phyloP scores from a whole-genome alignment of 2,329 filamentous ascomycete genomes.

The Arthrobotrys sinensis region DNA sequence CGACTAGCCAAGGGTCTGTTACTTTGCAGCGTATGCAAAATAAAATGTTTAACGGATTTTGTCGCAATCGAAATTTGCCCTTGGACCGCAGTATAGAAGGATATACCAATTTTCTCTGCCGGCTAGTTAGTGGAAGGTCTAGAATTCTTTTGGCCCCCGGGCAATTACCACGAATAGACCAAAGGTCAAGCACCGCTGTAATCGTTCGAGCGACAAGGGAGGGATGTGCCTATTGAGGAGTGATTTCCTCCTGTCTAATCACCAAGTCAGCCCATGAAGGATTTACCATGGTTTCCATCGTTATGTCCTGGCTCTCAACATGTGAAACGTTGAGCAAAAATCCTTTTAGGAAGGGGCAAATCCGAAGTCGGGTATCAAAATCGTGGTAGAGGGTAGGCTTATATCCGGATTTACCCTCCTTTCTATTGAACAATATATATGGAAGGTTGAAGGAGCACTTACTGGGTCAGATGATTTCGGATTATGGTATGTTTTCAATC shows the following conservation, averaged over 20 bases:
- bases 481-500: background rate
- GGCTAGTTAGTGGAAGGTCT: background rate
- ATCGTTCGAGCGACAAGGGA: background rate
- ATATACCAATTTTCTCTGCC: background rate
- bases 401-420: slow-evolving; percentile 41
- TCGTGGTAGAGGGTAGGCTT: slow-evolving; percentile 9
- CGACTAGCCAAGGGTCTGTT: background rate
- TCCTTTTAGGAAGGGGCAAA: slow-evolving; percentile 27
- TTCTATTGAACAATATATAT: background rate
- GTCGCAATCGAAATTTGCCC: background rate
- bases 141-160: background rate
- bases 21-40: background rate
- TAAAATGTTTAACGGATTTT: background rate
- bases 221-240: background rate
- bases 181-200: background rate
- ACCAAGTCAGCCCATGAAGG: slow-evolving; percentile 13
- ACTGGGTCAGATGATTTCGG: slow-evolving; percentile 11
- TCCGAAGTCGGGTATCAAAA: slow-evolving; percentile 17
- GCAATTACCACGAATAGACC: background rate
- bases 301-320: background rate
- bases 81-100: background rate
- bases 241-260: slow-evolving; percentile 13
- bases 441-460: background rate
- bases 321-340: slow-evolving; percentile 51
- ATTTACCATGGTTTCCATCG: slow-evolving; percentile 20